Evolutionary conservation across 108 stramenopile genomes (phyloP).

Genomic region (Cyclotella baltica): DNA sequence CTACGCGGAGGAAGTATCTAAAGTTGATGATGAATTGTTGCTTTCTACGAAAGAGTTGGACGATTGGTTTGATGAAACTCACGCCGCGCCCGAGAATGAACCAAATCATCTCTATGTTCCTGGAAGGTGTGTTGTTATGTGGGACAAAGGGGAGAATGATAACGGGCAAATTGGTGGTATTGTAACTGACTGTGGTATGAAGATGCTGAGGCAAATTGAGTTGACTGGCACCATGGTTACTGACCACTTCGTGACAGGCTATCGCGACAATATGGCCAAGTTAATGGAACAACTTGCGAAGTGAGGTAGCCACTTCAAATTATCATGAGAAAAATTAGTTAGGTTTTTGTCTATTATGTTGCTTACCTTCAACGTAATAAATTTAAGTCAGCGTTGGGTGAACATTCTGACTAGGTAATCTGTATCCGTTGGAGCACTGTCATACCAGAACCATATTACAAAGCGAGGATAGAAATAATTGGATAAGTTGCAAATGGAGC

Average conservation of each 20-base stretch:
- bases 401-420: too few relatives aligned
- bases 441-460: too few relatives aligned
- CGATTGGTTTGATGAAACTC: slow-evolving; percentile 15
- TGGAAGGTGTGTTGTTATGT: slow-evolving; percentile 54
- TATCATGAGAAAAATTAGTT: too few relatives aligned
- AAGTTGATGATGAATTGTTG: slow-evolving; percentile 50
- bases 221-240: slow-evolving; percentile 4
- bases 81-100: slow-evolving; percentile 33
- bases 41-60: slow-evolving; percentile 32
- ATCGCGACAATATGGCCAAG: background rate
- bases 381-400: too few relatives aligned
- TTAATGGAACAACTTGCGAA: background rate
- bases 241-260: background rate
- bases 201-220: slow-evolving; percentile 11
- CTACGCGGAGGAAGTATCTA: slow-evolving; percentile 33
- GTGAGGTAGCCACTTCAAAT: too few relatives aligned
- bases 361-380: too few relatives aligned
- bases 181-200: slow-evolving; percentile 6
- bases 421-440: too few relatives aligned
- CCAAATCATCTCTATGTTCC: slow-evolving; percentile 59
- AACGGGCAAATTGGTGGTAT: background rate
- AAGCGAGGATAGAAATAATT: too few relatives aligned
- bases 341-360: too few relatives aligned
- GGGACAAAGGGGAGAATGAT: slow-evolving; percentile 47
- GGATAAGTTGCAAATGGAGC: too few relatives aligned